These are phyloP conservation scores for Primulina huaijiensis DNA, from an alignment of 257 asterid genomes.

Conservation along the genomic window DNA sequence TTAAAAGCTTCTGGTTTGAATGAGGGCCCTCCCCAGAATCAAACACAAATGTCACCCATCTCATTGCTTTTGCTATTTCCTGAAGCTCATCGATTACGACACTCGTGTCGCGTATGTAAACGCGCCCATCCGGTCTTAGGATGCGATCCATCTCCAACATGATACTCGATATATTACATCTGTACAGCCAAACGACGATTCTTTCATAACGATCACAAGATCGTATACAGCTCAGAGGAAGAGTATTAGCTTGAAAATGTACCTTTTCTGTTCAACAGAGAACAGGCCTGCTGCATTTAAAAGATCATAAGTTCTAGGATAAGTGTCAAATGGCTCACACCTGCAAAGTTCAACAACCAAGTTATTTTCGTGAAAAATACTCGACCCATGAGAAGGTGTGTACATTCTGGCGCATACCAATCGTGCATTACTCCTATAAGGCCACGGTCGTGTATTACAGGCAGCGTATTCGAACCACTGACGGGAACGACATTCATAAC, in stretches of 20 bases:
- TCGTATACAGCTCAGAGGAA: background rate
- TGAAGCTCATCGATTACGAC: slow-evolving; percentile 39
- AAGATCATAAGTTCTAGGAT: slow-evolving; percentile 70
- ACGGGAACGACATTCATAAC: slow-evolving; percentile 68
- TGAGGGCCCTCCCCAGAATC: slow-evolving; percentile 62
- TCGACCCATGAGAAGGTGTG: background rate
- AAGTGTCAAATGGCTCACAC: slow-evolving; percentile 76
- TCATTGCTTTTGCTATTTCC: slow-evolving; percentile 46
- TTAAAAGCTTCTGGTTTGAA: slow-evolving; percentile 56
- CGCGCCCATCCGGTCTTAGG: slow-evolving; percentile 66
- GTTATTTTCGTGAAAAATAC: background rate
- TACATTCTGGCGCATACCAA: slow-evolving; percentile 37
- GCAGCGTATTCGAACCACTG: slow-evolving; percentile 51
- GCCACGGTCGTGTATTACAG: slow-evolving; percentile 63
- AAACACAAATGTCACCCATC: slow-evolving; percentile 53
- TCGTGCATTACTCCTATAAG: slow-evolving; percentile 64
- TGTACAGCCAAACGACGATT: slow-evolving; percentile 6
- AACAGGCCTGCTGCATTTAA: slow-evolving; percentile 61
- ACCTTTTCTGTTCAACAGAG: slow-evolving; percentile 59
- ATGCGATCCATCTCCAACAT: slow-evolving; percentile 76
- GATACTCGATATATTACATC: slow-evolving; percentile 57
- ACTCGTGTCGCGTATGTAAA: slow-evolving; percentile 49
- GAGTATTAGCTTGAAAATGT: background rate
- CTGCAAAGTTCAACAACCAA: slow-evolving; percentile 22
- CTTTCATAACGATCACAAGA: background rate